phyloP scores from a whole-genome alignment of 2,329 filamentous ascomycete genomes.

The Lachnellula arida region DNA sequence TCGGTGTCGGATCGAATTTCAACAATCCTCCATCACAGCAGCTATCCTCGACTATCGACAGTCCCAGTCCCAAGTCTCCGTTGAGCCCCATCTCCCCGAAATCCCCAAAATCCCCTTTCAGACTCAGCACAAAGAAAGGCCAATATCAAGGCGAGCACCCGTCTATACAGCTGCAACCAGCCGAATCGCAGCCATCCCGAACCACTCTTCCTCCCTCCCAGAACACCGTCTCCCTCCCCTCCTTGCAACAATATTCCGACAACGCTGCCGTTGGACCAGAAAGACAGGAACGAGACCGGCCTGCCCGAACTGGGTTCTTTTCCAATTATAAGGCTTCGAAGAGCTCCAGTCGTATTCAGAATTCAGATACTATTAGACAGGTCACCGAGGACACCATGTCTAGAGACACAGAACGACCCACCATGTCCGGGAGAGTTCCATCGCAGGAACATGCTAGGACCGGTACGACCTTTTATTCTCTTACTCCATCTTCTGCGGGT shows the following conservation, averaged over 20 bases:
- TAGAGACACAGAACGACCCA: conserved; percentile 29
- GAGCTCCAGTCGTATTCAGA: conserved; percentile 39
- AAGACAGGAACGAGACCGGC: conserved; percentile 21
- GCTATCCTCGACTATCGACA: conserved; percentile 5
- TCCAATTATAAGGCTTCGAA: conserved; percentile 44
- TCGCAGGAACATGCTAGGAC: conserved; percentile 27
- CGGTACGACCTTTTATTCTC: conserved; percentile 27
- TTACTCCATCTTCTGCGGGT: conserved; percentile 13
- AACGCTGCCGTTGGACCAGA: conserved; percentile 6
- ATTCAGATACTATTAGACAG: conserved; percentile 32
- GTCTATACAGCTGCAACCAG: conserved; percentile 14
- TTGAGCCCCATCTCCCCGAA: conserved; percentile 26
- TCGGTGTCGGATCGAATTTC: conserved; percentile 15
- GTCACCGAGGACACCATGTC: conserved; percentile 32
- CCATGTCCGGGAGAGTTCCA: conserved; percentile 27
- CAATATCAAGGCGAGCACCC: conserved; percentile 18
- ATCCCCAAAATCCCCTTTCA: conserved; percentile 29
- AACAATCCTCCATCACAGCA: conserved; percentile 7
- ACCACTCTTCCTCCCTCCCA: conserved; percentile 19
- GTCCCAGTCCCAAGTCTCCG: conserved; percentile 20
- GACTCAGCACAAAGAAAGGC: conserved; percentile 25
- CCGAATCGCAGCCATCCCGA: conserved; percentile 15
- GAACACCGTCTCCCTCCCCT: conserved; percentile 18
- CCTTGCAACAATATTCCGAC: conserved; percentile 11
- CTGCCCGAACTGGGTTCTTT: conserved; percentile 37